Percentiles rank a stretch among this genome's conserved stretches.
phyloP scores from a whole-genome alignment of 2,329 filamentous ascomycete species.

The Ceratocystis colombiana region DNA sequence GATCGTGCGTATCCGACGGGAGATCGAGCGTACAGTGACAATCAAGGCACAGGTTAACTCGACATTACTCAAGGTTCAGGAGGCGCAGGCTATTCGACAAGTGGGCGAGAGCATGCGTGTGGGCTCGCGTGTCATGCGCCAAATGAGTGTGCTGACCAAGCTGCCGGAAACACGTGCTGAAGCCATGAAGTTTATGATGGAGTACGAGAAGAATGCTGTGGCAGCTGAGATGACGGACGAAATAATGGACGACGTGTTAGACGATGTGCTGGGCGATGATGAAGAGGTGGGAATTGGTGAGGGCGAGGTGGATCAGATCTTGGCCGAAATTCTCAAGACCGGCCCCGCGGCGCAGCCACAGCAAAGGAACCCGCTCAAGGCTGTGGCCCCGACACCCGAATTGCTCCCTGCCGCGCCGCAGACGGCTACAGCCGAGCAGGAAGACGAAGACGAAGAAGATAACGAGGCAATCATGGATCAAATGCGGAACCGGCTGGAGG shows the following conservation, averaged over 20 bases:
- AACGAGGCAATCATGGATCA: conserved; percentile 84
- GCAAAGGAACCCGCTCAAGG: conserved; percentile 44
- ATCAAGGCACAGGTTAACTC: conserved; percentile 84
- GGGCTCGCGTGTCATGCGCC: conserved; percentile 89
- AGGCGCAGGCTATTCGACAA: conserved; percentile 89
- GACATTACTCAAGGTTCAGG: conserved; percentile 95
- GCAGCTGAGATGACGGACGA: conserved; percentile 97
- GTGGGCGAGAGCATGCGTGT: conserved; percentile 86
- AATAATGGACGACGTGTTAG: conserved; percentile 62
- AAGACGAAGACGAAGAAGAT: conserved; percentile 69
- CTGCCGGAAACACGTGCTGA: conserved; percentile 69
- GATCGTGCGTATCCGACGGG: conserved; percentile 70
- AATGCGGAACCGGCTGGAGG: conserved; percentile 86
- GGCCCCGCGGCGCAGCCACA: conserved; percentile 49
- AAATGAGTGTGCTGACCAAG: conserved; percentile 76
- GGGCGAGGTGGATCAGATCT: conserved; percentile 79
- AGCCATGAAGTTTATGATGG: conserved; percentile 83
- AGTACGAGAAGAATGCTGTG: conserved; percentile 88
- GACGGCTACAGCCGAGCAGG: conserved; percentile 42
- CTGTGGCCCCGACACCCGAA: conserved; percentile 46
- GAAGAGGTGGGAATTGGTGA: conserved; percentile 45
- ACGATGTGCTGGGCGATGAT: conserved; percentile 56
- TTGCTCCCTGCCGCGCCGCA: conserved; percentile 42
- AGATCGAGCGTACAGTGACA: conserved; percentile 63
- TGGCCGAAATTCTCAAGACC: conserved; percentile 83